Evolutionary conservation across 805 yeast genomes (phyloP).

Genomic region (Yarrowia divulgata): DNA sequence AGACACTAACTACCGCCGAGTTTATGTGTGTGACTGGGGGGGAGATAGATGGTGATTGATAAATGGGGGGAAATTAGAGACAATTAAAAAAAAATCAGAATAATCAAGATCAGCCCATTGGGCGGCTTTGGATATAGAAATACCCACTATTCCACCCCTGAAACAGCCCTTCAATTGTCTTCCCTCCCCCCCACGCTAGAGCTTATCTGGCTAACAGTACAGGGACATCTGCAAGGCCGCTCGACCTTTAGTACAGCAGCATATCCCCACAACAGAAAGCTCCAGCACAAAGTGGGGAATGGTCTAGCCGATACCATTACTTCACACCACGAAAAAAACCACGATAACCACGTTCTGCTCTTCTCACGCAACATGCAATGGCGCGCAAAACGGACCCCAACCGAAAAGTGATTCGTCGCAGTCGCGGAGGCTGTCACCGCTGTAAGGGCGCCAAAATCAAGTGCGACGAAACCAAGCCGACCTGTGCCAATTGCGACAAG

Average conservation of each 20-base stretch:
- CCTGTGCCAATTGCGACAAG: conserved; percentile 63
- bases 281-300: conserved; percentile 19
- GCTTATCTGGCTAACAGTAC: conserved; percentile 29
- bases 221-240: conserved; percentile 18
- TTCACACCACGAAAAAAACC: no score
- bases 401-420: conserved; percentile 38
- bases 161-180: no score
- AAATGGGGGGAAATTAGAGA: not conserved
- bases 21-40: not conserved
- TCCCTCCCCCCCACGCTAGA: not conserved
- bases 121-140: no score
- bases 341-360: no score
- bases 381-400: conserved; percentile 37
- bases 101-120: no score
- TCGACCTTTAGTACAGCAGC: not conserved
- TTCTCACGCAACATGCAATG: conserved; percentile 12
- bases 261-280: conserved; percentile 19
- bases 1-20: conserved; percentile 23
- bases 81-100: not conserved
- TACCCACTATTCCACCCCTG: no score
- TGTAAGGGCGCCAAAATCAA: conserved; percentile 64
- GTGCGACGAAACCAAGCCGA: conserved; percentile 73
- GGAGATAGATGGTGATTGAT: not conserved
- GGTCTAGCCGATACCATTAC: not conserved
- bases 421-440: conserved; percentile 37